Evolutionary conservation across 2,329 filamentous ascomycete species (phyloP).

Genomic region (Xylariaceae sp.): DNA sequence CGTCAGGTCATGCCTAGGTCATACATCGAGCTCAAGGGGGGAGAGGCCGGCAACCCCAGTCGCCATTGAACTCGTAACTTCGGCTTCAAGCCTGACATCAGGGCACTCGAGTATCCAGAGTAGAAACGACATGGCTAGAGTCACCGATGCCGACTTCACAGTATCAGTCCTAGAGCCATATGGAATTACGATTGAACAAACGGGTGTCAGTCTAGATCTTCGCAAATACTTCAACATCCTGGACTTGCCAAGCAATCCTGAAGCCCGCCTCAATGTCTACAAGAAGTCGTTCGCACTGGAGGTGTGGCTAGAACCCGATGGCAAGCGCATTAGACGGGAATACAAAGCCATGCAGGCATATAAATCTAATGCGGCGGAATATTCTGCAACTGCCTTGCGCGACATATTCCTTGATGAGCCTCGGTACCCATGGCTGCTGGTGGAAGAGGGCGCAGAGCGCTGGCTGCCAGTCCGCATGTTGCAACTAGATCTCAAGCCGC

Average conservation of each 20-base stretch:
- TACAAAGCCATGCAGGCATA: neutral
- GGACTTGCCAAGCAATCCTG: neutral
- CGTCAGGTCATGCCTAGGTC: neutral
- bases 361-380: slow-evolving; percentile 5
- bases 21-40: neutral
- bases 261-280: neutral
- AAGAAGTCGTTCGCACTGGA: neutral
- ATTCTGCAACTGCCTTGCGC: neutral
- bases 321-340: neutral
- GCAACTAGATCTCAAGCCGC: neutral
- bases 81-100: neutral
- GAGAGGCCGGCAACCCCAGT: neutral
- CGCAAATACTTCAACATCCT: too few relatives aligned
- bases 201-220: too few relatives aligned
- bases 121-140: too few relatives aligned
- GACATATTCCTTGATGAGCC: slow-evolving; percentile 2
- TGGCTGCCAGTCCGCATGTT: slow-evolving; percentile 2
- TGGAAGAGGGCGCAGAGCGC: neutral
- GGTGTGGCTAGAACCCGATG: slow-evolving; percentile 1
- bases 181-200: too few relatives aligned
- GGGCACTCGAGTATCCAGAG: neutral
- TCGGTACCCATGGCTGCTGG: neutral
- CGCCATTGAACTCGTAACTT: neutral
- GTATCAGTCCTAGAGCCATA: too few relatives aligned
- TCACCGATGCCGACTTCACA: too few relatives aligned